A percentile compares a stretch with the other conserved stretches of the same genome.
phyloP scores from a whole-genome alignment of 1,284 basidiomycete species.

The Apiotrichum mycotoxinovorans region DNA sequence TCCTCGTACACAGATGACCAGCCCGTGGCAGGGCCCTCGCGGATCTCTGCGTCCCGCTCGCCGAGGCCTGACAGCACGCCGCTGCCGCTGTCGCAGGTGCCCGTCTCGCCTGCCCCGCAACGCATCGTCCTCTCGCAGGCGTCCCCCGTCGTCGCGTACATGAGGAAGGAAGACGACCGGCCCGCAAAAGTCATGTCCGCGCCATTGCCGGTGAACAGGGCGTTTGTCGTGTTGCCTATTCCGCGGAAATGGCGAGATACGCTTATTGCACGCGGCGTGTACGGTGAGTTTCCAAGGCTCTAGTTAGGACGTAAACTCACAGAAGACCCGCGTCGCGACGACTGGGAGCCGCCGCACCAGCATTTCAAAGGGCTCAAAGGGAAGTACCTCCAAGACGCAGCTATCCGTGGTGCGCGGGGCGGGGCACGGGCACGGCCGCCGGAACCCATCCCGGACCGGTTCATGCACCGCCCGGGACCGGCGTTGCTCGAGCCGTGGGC shows the following conservation, averaged over 20 bases:
- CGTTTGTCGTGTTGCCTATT: conserved; percentile 9
- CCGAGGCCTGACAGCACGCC: background rate
- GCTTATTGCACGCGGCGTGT: conserved; percentile 11
- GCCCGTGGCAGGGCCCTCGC: background rate
- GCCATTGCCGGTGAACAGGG: background rate
- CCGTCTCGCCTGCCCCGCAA: background rate
- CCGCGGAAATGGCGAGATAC: conserved; percentile 5
- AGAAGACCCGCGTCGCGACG: conserved; percentile 14
- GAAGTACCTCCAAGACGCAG: conserved; percentile 2
- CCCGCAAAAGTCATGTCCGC: background rate
- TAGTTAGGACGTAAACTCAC: too few relatives aligned
- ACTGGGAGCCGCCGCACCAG: background rate
- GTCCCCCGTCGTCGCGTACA: background rate
- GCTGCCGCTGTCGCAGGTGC: background rate
- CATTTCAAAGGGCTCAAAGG: background rate
- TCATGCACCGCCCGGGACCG: conserved; percentile 26
- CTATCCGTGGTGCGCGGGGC: conserved; percentile 16
- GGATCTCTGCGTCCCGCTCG: background rate
- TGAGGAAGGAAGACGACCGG: background rate
- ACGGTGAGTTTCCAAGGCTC: conserved; percentile 10
- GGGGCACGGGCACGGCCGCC: conserved; percentile 12
- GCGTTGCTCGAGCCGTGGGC: conserved; percentile 28
- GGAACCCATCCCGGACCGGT: conserved; percentile 28
- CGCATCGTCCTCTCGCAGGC: background rate
- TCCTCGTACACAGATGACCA: background rate